Percentiles rank a stretch among this genome's conserved stretches.
phyloP scores from a whole-genome alignment of 2,329 filamentous ascomycete species.

The Colletotrichum cuscutae region DNA sequence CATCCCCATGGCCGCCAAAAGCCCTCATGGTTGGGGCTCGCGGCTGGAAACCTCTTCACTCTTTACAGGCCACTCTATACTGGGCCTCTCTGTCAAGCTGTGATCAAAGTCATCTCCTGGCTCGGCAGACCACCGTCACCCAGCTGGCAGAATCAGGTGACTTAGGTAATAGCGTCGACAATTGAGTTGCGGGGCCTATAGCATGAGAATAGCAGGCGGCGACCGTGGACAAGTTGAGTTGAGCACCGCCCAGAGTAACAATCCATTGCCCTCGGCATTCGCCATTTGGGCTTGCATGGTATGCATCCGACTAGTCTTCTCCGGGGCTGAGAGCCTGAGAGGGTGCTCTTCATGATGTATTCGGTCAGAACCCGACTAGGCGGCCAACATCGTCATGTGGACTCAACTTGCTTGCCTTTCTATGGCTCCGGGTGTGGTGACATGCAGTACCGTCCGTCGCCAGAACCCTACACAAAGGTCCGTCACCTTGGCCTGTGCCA shows the following conservation, averaged over 20 bases:
- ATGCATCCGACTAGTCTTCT: conserved; percentile 7
- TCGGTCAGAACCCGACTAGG: conserved; percentile 16
- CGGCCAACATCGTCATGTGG: conserved; percentile 26
- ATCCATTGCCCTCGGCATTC: conserved; percentile 20
- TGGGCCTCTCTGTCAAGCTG: conserved; percentile 15
- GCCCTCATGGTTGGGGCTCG: conserved; percentile 10
- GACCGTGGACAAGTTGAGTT: not conserved
- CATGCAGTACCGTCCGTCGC: conserved; percentile 20
- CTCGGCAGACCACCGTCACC: not conserved
- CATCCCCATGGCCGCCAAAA: conserved; percentile 8
- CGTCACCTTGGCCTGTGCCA: conserved; percentile 11
- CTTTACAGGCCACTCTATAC: conserved; percentile 10
- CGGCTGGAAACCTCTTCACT: conserved; percentile 1
- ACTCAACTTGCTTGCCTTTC: conserved; percentile 6
- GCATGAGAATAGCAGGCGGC: conserved; percentile 5
- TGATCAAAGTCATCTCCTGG: conserved; percentile 17
- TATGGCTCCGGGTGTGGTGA: conserved; percentile 17
- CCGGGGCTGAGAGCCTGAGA: conserved; percentile 20
- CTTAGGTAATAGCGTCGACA: conserved; percentile 28
- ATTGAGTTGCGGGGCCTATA: conserved; percentile 5
- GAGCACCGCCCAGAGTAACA: conserved; percentile 24
- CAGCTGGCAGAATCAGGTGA: conserved; percentile 11
- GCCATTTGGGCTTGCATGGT: not conserved
- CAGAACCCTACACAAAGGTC: conserved; percentile 24
- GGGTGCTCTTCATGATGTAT: not conserved